Evolutionary conservation across 2,329 filamentous ascomycete genomes (phyloP).

Genomic region (Colletotrichum sp.): DNA sequence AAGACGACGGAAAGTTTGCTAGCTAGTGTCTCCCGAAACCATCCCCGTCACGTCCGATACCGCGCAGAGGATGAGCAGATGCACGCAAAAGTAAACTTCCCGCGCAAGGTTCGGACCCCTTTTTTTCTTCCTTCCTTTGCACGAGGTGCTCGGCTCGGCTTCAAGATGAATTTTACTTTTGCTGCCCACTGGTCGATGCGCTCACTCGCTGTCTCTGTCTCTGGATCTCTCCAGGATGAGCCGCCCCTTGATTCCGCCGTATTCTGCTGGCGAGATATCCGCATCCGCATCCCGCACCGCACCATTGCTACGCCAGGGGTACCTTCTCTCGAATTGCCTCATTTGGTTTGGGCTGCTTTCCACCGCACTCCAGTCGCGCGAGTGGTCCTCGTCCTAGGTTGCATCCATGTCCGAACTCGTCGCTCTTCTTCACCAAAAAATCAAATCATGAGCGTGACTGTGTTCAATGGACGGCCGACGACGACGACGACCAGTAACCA

Average conservation of each 20-base stretch:
- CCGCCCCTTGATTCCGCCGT: background rate
- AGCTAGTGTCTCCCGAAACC: background rate
- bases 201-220: background rate
- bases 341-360: background rate
- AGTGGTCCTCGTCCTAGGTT: background rate
- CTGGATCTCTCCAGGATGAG: background rate
- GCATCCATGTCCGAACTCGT: background rate
- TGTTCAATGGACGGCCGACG: background rate
- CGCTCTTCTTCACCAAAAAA: background rate
- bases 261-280: background rate
- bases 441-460: background rate
- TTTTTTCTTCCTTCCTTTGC: background rate
- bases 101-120: background rate
- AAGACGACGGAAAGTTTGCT: background rate
- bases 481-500: background rate
- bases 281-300: background rate
- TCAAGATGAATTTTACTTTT: background rate
- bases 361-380: background rate
- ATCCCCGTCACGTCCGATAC: background rate
- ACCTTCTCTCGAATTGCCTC: constrained; percentile 9
- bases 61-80: background rate
- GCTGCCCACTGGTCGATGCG: background rate
- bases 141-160: background rate
- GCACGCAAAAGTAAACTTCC: background rate
- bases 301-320: background rate